These are phyloP conservation scores for Cubamyces lactineus DNA, from an alignment of 768 basidiomycete genomes.

Conservation along the genomic window DNA sequence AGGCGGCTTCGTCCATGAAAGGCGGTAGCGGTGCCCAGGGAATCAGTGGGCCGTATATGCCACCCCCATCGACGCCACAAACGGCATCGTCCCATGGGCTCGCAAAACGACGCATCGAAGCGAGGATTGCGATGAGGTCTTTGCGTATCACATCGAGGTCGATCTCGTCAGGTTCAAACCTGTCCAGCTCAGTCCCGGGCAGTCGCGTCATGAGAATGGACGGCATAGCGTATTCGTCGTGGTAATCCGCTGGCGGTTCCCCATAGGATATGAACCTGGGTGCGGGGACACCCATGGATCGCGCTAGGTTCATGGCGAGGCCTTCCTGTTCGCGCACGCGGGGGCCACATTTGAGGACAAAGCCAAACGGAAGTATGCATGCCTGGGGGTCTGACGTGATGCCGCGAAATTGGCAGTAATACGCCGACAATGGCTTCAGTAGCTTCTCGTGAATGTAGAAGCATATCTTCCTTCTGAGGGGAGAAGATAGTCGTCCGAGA, in stretches of 20 bases:
- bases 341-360: background rate
- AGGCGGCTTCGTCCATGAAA: background rate
- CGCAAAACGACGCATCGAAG: slow-evolving; percentile 2
- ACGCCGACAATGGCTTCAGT: background rate
- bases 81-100: slow-evolving; percentile 5
- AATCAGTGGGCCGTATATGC: background rate
- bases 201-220: slow-evolving; percentile 10
- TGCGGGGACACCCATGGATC: slow-evolving; percentile 12
- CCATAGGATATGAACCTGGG: slow-evolving; percentile 9
- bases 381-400: background rate
- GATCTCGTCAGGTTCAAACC: background rate
- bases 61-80: slow-evolving; percentile 6
- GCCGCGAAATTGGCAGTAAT: background rate
- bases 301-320: slow-evolving; percentile 11
- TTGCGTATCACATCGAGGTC: background rate
- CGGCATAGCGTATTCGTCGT: background rate
- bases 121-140: slow-evolving; percentile 1
- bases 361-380: slow-evolving; percentile 1
- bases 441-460: slow-evolving; percentile 10
- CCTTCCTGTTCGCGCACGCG: slow-evolving; percentile 6
- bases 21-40: background rate
- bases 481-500: slow-evolving; percentile 1
- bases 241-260: background rate
- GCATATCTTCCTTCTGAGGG: background rate
- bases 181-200: background rate